These are phyloP conservation scores for Noccaea caerulescens DNA, from an alignment of 345 rosid genomes.

Conservation along the genomic window DNA sequence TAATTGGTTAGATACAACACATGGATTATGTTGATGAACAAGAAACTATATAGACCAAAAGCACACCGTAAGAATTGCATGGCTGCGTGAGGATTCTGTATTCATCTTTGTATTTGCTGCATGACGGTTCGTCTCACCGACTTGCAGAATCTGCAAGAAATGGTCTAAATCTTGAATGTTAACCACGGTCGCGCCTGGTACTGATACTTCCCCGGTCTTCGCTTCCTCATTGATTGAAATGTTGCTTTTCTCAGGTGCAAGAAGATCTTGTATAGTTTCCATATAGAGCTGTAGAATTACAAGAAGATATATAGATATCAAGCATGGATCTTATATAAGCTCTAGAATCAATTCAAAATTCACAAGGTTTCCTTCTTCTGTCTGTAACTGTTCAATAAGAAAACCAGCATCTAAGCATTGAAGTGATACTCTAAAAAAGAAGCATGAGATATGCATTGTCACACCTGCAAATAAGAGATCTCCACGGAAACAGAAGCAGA, in stretches of 20 bases:
- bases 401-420: conserved; percentile 16
- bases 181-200: conserved; percentile 71
- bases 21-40: conserved; percentile 21
- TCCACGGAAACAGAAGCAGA: conserved; percentile 67
- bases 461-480: conserved; percentile 89
- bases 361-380: neutral
- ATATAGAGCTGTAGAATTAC: conserved; percentile 65
- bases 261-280: conserved; percentile 95
- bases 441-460: conserved; percentile 33
- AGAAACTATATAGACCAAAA: conserved; percentile 31
- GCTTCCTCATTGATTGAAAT: conserved; percentile 80
- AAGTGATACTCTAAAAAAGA: conserved; percentile 27
- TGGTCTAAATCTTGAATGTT: conserved; percentile 67
- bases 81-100: conserved; percentile 98
- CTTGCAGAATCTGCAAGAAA: conserved; percentile 74
- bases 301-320: conserved; percentile 20
- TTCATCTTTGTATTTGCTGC: conserved; percentile 89
- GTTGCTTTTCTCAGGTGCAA: conserved; percentile 76
- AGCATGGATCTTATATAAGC: neutral
- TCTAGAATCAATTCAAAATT: conserved; percentile 7
- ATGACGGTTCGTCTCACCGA: conserved; percentile 85
- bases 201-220: conserved; percentile 79
- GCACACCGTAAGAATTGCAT: conserved; percentile 86
- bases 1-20: neutral
- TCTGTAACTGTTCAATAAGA: conserved; percentile 12